These are phyloP conservation scores for Suhomyces choctaworum DNA, from an alignment of 1,139 yeast genomes.

Conservation along the genomic window DNA sequence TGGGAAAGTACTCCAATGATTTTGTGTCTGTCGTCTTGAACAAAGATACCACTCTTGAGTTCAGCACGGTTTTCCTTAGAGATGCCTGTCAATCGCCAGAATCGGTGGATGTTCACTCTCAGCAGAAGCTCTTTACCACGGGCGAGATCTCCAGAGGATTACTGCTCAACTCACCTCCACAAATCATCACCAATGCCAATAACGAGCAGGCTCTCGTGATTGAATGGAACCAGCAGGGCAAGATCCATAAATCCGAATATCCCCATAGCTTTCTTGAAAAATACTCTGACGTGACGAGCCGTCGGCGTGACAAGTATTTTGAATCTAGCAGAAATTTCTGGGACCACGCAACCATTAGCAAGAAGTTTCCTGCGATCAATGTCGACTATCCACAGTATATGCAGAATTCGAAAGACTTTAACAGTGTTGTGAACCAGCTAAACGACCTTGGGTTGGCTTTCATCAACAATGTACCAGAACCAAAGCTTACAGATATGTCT, in stretches of 20 bases:
- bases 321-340: slow-evolving; percentile 41
- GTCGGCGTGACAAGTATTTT: slow-evolving; percentile 35
- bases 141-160: slow-evolving; percentile 41
- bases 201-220: slow-evolving; percentile 34
- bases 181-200: slow-evolving; percentile 28
- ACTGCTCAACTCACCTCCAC: slow-evolving; percentile 27
- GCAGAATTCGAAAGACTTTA: slow-evolving; percentile 32
- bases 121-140: slow-evolving; percentile 69
- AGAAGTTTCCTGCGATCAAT: slow-evolving; percentile 19
- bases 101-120: slow-evolving; percentile 57
- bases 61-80: slow-evolving; percentile 59
- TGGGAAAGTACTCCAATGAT: slow-evolving; percentile 18
- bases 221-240: slow-evolving; percentile 55
- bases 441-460: slow-evolving; percentile 62
- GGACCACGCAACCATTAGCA: slow-evolving; percentile 34
- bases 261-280: slow-evolving; percentile 48
- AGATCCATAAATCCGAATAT: slow-evolving; percentile 38
- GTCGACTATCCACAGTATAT: slow-evolving; percentile 45
- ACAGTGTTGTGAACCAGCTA: slow-evolving; percentile 45
- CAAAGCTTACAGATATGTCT: slow-evolving; percentile 20
- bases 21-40: slow-evolving; percentile 24
- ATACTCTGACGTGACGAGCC: slow-evolving; percentile 37
- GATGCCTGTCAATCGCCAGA: slow-evolving; percentile 56
- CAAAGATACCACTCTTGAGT: slow-evolving; percentile 35
- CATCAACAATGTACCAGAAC: slow-evolving; percentile 52